These are phyloP conservation scores for Chloris gayana DNA, from an alignment of 176 grass and related monocot species.

Conservation along the genomic window DNA sequence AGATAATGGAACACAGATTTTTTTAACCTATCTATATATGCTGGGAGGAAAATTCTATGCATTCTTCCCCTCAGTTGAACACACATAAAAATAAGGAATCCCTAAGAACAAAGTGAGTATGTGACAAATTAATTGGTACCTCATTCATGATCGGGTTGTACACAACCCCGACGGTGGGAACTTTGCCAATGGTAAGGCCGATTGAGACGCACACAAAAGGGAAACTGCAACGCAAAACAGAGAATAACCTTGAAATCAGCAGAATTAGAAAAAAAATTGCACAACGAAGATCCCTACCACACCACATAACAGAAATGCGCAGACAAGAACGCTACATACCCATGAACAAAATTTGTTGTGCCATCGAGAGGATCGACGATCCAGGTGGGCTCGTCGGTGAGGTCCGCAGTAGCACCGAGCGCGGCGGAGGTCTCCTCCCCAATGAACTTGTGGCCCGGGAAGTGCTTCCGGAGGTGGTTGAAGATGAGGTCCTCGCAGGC, in stretches of 20 bases:
- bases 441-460: slow-evolving; percentile 91
- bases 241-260: slow-evolving; percentile 14
- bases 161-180: slow-evolving; percentile 83
- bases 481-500: slow-evolving; percentile 94
- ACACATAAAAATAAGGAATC: slow-evolving; percentile 7
- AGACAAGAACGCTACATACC: slow-evolving; percentile 38
- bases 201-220: slow-evolving; percentile 95
- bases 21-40: background rate
- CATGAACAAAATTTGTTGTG: slow-evolving; percentile 99
- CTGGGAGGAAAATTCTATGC: background rate
- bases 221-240: slow-evolving; percentile 53
- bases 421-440: slow-evolving; percentile 91
- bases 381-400: slow-evolving; percentile 91
- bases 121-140: slow-evolving; percentile 44
- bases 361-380: slow-evolving; percentile 95
- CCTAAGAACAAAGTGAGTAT: background rate
- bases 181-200: slow-evolving; percentile 81
- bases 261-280: background rate
- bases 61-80: background rate
- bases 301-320: background rate
- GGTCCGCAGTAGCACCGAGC: slow-evolving; percentile 67
- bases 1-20: background rate
- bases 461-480: slow-evolving; percentile 78
- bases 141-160: slow-evolving; percentile 94
- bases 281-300: background rate